Base-by-base conservation (phyloP, 1,284 basidiomycete genomes). In the Cerrena zonata region DNA sequence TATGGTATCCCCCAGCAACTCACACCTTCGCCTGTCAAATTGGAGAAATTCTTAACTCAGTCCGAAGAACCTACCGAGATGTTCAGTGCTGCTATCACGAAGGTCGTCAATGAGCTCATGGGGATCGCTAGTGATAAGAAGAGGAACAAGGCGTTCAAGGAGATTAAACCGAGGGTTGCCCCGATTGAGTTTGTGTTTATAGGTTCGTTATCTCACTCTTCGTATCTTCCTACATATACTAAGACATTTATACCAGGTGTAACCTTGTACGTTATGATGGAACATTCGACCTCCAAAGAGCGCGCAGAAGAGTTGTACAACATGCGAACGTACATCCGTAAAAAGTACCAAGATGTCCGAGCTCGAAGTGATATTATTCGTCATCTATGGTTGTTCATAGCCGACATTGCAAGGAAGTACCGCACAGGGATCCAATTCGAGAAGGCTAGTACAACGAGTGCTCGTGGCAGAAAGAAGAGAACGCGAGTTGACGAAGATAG, bases 101-200 rank as follows among this genome's bases (percentile, higher is more conserved):
- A 71, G 7, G 74, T 75, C 13, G 65, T 89, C 41, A 61, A 64
- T n/a, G 71, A 72, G 37, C 77, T 86, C 48, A 75, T 74, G 66
- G 66, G 73, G 23, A 72, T 89, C 45, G 82, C 82, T 1, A 58
- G 58, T 19, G 61, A 71, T 13, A 34, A 57, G 0, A 50, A 54
- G 4, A 63, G 75, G 24, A 75, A 74, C 37, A 48, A 58, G 19
- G 76, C 67, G 1, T 83, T 87, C 57, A 68, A 58, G 22, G 67
- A 72, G 21, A 75, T 85, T 19, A 65, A 69, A 47, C 73, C 76
- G 50, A 75, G 80, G n/a, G 71, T 88, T 25, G 80, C 86, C 0
- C 86, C 86, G 1, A 78, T 82, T 10, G 86, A 89, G 63, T 88
- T 89, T 61, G 77, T 86, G 23, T 89, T 84, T 65, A 79, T 85